Percentiles rank a stretch among this genome's conserved stretches.
phyloP scores from a whole-genome alignment of 768 basidiomycete genomes.

The Leucocoprinus birnbaumii region DNA sequence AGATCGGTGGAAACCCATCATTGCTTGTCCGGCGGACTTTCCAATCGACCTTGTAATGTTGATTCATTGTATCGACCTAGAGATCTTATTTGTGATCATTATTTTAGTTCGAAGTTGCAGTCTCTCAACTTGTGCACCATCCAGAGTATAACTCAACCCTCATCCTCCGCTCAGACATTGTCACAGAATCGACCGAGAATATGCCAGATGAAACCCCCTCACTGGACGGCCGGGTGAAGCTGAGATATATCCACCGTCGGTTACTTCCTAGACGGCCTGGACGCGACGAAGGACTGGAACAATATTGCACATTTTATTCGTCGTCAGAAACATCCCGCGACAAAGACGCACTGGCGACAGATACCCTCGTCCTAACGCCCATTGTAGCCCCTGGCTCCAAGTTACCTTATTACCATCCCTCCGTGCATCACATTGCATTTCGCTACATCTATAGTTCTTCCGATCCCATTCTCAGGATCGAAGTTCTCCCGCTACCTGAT shows the following conservation, averaged over 20 bases:
- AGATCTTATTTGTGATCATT: neutral
- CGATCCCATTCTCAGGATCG: slow-evolving; percentile 47
- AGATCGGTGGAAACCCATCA: slow-evolving; percentile 17
- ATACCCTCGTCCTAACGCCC: slow-evolving; percentile 57
- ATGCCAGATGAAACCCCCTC: slow-evolving; percentile 32
- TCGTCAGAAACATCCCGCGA: slow-evolving; percentile 14
- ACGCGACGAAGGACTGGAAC: slow-evolving; percentile 71
- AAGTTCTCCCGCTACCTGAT: slow-evolving; percentile 49
- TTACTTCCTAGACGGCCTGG: slow-evolving; percentile 78
- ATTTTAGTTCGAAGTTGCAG: slow-evolving; percentile 68
- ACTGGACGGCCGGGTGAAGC: slow-evolving; percentile 32
- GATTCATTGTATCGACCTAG: neutral
- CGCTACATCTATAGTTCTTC: slow-evolving; percentile 47
- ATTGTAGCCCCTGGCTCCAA: slow-evolving; percentile 34
- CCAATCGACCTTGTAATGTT: slow-evolving; percentile 22
- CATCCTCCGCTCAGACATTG: slow-evolving; percentile 79
- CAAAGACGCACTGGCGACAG: slow-evolving; percentile 1
- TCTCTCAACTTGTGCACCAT: slow-evolving; percentile 75
- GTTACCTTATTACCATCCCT: slow-evolving; percentile 92
- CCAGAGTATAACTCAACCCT: slow-evolving; percentile 93
- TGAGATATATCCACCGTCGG: slow-evolving; percentile 59
- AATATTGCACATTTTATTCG: slow-evolving; percentile 76
- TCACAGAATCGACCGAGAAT: slow-evolving; percentile 35
- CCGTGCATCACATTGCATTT: slow-evolving; percentile 78
- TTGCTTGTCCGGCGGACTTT: slow-evolving; percentile 23